Evolutionary conservation across 148 eudicot species (phyloP).

Genomic region (Camellia sinensis): DNA sequence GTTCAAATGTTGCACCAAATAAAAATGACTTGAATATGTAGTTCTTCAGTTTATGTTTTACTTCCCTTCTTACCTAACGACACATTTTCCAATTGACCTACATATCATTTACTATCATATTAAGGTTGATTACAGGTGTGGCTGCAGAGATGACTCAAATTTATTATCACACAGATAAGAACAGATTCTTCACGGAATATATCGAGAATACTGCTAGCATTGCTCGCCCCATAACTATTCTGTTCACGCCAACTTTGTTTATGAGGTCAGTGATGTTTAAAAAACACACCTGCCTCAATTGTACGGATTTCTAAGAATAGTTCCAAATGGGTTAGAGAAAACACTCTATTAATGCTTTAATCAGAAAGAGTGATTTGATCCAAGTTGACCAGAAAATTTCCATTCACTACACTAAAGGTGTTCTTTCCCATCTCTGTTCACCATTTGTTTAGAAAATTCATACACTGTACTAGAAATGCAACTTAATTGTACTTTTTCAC

Average conservation of each 20-base stretch:
- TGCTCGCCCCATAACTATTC: neutral
- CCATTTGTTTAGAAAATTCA: too few relatives aligned
- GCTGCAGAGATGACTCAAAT: neutral
- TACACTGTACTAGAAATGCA: too few relatives aligned
- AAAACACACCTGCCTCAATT: neutral
- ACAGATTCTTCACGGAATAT: neutral
- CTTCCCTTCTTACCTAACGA: neutral
- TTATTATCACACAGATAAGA: neutral
- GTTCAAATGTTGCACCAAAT: slow-evolving; percentile 9
- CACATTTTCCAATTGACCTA: neutral
- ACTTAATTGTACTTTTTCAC: too few relatives aligned
- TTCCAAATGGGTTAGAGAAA: neutral
- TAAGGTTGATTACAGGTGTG: neutral
- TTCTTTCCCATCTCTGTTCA: too few relatives aligned
- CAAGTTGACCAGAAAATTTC: neutral
- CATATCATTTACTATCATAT: neutral
- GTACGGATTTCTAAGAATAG: neutral
- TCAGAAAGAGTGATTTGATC: neutral
- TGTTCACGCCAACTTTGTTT: neutral
- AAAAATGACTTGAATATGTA: slow-evolving; percentile 1
- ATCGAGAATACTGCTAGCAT: neutral
- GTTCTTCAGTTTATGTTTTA: neutral
- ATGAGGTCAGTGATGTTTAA: neutral
- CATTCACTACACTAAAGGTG: too few relatives aligned
- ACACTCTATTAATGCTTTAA: neutral